Base-by-base conservation (phyloP, 2,329 filamentous ascomycete species). In the Trichophyton equinum region DNA sequence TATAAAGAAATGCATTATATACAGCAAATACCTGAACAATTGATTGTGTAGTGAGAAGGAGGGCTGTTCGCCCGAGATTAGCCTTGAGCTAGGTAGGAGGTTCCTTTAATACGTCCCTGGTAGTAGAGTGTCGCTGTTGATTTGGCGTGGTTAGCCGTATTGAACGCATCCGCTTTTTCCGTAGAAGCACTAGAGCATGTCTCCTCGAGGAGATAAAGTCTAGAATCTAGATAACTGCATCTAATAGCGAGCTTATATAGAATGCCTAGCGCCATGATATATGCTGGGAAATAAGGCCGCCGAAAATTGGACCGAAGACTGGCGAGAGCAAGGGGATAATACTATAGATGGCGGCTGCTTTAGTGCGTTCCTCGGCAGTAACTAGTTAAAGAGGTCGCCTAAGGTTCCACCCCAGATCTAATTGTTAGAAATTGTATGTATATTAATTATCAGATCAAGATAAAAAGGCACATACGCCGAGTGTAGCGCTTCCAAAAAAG, bases 211-310 rank as follows among this genome's bases (percentile, higher is more conserved):
- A 71, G 51, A 78, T 63, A 22, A 74, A 63, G 5, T 72, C n/a
- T 69, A 63, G 1, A 74, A 61, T 30, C 25, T 68, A 62, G 9
- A 74, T 62, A 22, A 36, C 58, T 20, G 47, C 58, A 30, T 62
- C 60, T 18, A 44, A 55, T 2, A 40, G 3, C 9, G 53, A 57
- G 0, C 84, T 86, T 0, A 82, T 77, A 73, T 81, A 88, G 74
- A 89, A 90, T 6, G 83, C 81, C 87, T 87, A 90, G 44, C 86
- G 79, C 87, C 87, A 90, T 0, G 80, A 83, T 6, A 79, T 82
- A 75, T 81, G 63, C 66, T 85, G 74, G 0, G 83, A 78, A 25
- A 88, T 83, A 68, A 84, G 88, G 0, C 82, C 85, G 8, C 85
- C 85, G 0, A 80, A 79, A 64, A 53, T 53, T 0, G 85, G 86